These are phyloP conservation scores for Amniculicola lignicola DNA, from an alignment of 495 filamentous ascomycete genomes.

Conservation along the genomic window DNA sequence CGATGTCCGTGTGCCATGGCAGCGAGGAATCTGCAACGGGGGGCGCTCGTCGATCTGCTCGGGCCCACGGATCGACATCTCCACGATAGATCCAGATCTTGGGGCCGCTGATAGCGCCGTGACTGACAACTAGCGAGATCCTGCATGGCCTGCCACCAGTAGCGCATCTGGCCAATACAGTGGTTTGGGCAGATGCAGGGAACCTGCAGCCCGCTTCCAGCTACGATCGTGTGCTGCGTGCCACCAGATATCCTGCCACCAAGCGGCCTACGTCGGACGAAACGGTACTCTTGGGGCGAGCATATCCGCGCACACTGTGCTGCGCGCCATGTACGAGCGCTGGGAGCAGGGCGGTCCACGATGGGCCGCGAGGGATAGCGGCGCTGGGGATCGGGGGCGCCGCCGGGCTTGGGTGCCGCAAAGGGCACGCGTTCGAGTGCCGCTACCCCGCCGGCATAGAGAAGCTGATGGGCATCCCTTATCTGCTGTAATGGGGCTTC, in stretches of 20 bases:
- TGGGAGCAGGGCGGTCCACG: not conserved
- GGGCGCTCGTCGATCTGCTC: constrained; percentile 16
- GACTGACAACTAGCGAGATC: constrained; percentile 7
- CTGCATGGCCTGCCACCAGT: constrained; percentile 3
- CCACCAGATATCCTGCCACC: not conserved
- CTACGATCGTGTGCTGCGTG: not conserved
- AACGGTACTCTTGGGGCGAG: not conserved
- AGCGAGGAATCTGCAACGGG: constrained; percentile 8
- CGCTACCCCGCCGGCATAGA: too few species aligned
- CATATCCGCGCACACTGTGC: not conserved
- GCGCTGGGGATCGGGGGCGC: too few species aligned
- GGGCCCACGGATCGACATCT: constrained; percentile 13
- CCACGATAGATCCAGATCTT: constrained; percentile 15
- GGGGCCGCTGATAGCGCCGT: not conserved
- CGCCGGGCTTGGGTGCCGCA: too few species aligned
- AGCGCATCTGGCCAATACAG: constrained; percentile 4
- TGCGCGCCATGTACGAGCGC: not conserved
- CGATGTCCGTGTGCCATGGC: not conserved
- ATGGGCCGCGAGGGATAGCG: too few species aligned
- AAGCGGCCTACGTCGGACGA: not conserved
- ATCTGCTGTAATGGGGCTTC: too few species aligned
- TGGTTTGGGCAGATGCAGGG: constrained; percentile 19
- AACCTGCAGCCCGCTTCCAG: not conserved
- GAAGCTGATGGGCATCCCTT: too few species aligned
- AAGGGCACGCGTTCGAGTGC: too few species aligned